These are phyloP conservation scores for Durio zibethinus DNA, from an alignment of 345 rosid species.

Conservation along the genomic window DNA sequence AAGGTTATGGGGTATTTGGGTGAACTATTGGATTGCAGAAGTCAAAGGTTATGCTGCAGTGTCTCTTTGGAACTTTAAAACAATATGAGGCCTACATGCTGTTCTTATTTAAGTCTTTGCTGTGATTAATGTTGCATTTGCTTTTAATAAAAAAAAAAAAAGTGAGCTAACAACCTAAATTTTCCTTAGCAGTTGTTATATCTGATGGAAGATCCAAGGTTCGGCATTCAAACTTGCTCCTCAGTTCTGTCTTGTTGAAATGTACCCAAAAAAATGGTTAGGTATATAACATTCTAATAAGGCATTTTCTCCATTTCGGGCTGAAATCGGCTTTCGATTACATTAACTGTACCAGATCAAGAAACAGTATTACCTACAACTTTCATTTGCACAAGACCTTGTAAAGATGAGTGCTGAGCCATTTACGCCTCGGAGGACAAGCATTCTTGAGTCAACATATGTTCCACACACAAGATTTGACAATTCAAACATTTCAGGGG, in stretches of 20 bases:
- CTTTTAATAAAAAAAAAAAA: too few species aligned
- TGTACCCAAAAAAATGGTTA: background rate
- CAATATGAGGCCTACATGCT: background rate
- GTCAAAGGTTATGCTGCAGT: too few species aligned
- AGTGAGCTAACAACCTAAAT: too few species aligned
- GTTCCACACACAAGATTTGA: slow-evolving; percentile 84
- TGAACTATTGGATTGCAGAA: too few species aligned
- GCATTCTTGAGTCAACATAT: slow-evolving; percentile 66
- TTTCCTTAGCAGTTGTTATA: too few species aligned
- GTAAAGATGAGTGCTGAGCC: slow-evolving; percentile 87
- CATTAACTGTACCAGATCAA: slow-evolving; percentile 54
- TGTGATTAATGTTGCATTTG: background rate
- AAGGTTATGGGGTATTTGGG: too few species aligned
- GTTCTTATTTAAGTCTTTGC: background rate
- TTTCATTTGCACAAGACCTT: slow-evolving; percentile 38
- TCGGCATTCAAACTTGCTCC: too few species aligned
- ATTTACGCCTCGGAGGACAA: slow-evolving; percentile 72
- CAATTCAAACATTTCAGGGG: slow-evolving; percentile 84
- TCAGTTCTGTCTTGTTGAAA: background rate
- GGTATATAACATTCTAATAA: background rate
- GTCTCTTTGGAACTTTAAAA: too few species aligned
- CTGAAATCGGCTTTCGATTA: background rate
- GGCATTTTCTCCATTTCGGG: background rate
- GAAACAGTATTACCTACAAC: slow-evolving; percentile 40
- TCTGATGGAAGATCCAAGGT: too few species aligned